Evolutionary conservation across 192 early-diverging fungal species (phyloP), one percentile per base, ranked within the genome.

Genomic region (Coemansia sp.): DNA sequence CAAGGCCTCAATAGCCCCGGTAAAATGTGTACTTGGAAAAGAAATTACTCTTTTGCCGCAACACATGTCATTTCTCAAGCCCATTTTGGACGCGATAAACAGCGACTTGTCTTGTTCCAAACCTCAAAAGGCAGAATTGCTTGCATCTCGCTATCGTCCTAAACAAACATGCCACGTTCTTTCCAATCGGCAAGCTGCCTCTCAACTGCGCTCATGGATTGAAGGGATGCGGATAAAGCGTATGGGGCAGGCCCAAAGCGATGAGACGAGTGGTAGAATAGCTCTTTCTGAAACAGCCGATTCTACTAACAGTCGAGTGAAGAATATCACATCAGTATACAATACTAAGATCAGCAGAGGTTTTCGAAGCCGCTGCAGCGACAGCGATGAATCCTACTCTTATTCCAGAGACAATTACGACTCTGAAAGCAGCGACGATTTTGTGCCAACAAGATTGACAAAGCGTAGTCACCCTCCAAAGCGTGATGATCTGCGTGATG

Each of bases 141-240:
- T 82, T 39, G 45, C 71, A 11, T 61, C 52, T 41, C 79, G 79
- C 56, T 71, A 74, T 49, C 74, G 64, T 21, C 79, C 79, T n/a
- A 71, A 57, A 18, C 56, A 59, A 21, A 68, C 66, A 15, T 47
- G 65, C 63, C 74, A 76, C 19, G 70, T 82, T 15, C 71, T 82
- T 41, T 70, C 50, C 48, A 82, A 82, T 50, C 59, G 44, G 11
- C 64, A 59, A 6, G 66, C 68, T 47, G 79, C 72, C 32, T 39
- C 39, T 41, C 68, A 66, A 52, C 66, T 82, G 45, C 74, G 76
- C 53, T 73, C 74, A 10, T 82, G 79, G 79, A 76, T 82, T 40
- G 79, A 76, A 42, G 60, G 68, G 58, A 82, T 82, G 79, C 56
- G 79, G 52, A 64, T 82, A 9, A 68, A 60, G 57, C 73, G 73